Evolutionary conservation across 148 eudicot species (phyloP).

Genomic region (Rhododendron mucronatum): DNA sequence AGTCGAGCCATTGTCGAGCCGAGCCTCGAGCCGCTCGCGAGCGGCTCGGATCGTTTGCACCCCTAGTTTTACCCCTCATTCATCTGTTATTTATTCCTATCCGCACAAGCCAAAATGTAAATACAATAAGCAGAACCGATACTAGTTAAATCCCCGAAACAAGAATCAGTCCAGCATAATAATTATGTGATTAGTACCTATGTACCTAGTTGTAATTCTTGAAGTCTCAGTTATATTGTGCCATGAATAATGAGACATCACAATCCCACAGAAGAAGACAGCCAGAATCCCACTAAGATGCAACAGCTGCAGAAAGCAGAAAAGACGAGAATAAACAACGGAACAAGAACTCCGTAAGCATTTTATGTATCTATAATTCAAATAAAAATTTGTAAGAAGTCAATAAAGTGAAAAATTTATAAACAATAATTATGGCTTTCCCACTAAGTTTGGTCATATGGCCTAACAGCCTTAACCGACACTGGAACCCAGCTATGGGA

Average conservation of each 20-base stretch:
- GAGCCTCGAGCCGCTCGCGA: no score
- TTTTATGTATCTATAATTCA: neutral
- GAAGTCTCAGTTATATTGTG: conserved; percentile 82
- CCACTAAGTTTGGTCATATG: neutral
- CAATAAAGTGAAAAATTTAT: neutral
- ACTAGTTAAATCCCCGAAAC: neutral
- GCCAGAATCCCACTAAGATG: conserved; percentile 84
- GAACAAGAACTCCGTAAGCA: neutral
- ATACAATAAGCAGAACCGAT: neutral
- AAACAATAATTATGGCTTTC: neutral
- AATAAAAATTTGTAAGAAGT: neutral
- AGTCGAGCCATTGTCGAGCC: no score
- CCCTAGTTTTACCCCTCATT: neutral
- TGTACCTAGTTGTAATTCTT: conserved; percentile 75
- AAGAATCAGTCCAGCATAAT: neutral
- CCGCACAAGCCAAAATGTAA: no score
- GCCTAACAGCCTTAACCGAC: neutral
- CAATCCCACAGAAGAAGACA: conserved; percentile 87
- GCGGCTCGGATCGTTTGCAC: no score
- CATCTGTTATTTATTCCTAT: neutral
- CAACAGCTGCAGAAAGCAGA: conserved; percentile 44
- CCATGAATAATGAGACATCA: conserved; percentile 98
- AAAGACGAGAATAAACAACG: neutral
- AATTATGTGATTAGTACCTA: neutral
- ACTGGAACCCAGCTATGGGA: neutral